These are phyloP conservation scores for Mercurialis annua DNA, from an alignment of 345 rosid genomes.

Conservation along the genomic window DNA sequence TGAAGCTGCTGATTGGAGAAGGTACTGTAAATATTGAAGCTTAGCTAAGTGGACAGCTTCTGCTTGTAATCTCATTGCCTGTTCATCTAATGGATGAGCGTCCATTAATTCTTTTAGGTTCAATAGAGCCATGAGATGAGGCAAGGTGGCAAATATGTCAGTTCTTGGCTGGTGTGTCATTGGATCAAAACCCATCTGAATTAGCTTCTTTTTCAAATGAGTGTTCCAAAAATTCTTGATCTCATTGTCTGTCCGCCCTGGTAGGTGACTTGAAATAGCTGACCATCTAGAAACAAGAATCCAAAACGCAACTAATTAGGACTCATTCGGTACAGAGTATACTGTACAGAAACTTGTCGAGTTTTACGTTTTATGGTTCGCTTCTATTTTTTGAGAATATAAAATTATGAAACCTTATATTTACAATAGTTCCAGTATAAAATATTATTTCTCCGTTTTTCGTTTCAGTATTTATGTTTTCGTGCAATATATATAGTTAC, in stretches of 20 bases:
- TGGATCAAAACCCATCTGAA: constrained; percentile 85
- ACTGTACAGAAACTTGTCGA: too few relatives aligned
- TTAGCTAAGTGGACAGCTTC: constrained; percentile 49
- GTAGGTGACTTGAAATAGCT: constrained; percentile 57
- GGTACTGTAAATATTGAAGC: constrained; percentile 43
- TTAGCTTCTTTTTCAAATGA: constrained; percentile 62
- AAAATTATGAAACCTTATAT: too few relatives aligned
- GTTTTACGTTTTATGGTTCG: too few relatives aligned
- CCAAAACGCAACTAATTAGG: too few relatives aligned
- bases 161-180: constrained; percentile 75
- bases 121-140: constrained; percentile 56
- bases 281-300: constrained; percentile 47
- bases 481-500: too few relatives aligned
- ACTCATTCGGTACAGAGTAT: too few relatives aligned
- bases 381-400: too few relatives aligned
- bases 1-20: constrained; percentile 41
- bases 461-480: too few relatives aligned
- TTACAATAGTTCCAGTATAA: too few relatives aligned
- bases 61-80: constrained; percentile 48
- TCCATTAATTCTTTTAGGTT: constrained; percentile 46
- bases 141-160: constrained; percentile 51
- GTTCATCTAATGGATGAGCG: constrained; percentile 38
- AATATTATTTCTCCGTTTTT: too few relatives aligned
- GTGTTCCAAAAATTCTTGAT: constrained; percentile 76
- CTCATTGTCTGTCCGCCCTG: constrained; percentile 67